A percentile compares a stretch with the other conserved stretches of the same genome.
These are phyloP conservation scores for Puccinellia tenuiflora DNA, from an alignment of 176 grass and related monocot species.

Conservation along the genomic window DNA sequence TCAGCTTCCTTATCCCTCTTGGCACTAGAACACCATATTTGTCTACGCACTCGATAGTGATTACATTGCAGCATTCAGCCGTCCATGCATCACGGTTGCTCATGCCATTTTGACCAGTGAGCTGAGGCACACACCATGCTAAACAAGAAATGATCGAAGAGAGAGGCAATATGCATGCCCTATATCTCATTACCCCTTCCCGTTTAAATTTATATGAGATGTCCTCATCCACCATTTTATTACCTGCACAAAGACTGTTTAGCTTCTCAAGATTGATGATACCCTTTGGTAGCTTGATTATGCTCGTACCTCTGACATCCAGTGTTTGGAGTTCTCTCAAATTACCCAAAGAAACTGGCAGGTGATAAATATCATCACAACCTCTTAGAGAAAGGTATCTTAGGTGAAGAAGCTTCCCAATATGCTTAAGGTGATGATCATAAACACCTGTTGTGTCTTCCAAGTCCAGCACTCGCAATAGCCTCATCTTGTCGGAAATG, in stretches of 20 bases:
- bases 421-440: background rate
- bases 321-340: background rate
- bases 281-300: background rate
- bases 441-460: background rate
- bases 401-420: conserved; percentile 12
- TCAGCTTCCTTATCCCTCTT: too few relatives aligned
- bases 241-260: background rate
- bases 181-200: background rate
- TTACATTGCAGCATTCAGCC: too few relatives aligned
- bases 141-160: too few relatives aligned
- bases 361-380: background rate
- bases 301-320: background rate
- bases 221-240: background rate
- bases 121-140: too few relatives aligned
- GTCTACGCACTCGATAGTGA: too few relatives aligned
- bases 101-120: too few relatives aligned
- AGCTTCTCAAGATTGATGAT: background rate
- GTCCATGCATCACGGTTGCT: too few relatives aligned
- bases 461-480: conserved; percentile 30
- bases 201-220: too few relatives aligned
- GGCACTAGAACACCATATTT: too few relatives aligned
- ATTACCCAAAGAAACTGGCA: background rate
- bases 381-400: conserved; percentile 21
- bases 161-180: background rate
- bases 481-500: background rate